These are phyloP conservation scores for Azolla pinnata DNA, from an alignment of 75 land plant genomes.

Conservation along the genomic window DNA sequence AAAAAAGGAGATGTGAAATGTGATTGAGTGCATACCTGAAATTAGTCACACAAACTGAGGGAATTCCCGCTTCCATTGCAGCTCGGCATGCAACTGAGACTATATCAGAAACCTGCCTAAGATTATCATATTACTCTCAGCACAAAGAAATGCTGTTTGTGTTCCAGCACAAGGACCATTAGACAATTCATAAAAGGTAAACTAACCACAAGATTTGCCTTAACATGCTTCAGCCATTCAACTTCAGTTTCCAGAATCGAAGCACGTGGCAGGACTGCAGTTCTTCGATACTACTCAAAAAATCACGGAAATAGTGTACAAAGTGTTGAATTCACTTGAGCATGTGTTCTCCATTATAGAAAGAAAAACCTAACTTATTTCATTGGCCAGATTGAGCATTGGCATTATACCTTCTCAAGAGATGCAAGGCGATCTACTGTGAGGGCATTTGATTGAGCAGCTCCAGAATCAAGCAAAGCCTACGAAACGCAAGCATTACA, in stretches of 20 bases:
- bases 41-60: slow-evolving; percentile 92
- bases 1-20: neutral
- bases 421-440: slow-evolving; percentile 96
- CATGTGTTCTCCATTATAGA: too few relatives aligned
- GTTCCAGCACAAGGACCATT: neutral
- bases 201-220: slow-evolving; percentile 89
- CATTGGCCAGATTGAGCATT: too few relatives aligned
- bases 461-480: slow-evolving; percentile 96
- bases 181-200: neutral
- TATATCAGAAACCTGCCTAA: slow-evolving; percentile 79
- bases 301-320: neutral
- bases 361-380: too few relatives aligned
- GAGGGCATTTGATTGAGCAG: slow-evolving; percentile 97
- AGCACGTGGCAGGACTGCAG: slow-evolving; percentile 85
- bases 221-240: slow-evolving; percentile 82
- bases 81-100: slow-evolving; percentile 98
- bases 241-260: slow-evolving; percentile 76
- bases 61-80: slow-evolving; percentile 94
- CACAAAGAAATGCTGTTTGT: too few relatives aligned
- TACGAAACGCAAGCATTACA: slow-evolving; percentile 12
- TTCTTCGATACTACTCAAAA: slow-evolving; percentile 60
- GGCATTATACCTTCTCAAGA: slow-evolving; percentile 91
- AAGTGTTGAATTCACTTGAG: too few relatives aligned
- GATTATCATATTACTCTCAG: neutral
- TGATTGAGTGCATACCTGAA: slow-evolving; percentile 51